Evolutionary conservation across 176 grass and related monocot species (phyloP), one percentile per base, ranked within the genome.

Genomic region (Pharus latifolius): DNA sequence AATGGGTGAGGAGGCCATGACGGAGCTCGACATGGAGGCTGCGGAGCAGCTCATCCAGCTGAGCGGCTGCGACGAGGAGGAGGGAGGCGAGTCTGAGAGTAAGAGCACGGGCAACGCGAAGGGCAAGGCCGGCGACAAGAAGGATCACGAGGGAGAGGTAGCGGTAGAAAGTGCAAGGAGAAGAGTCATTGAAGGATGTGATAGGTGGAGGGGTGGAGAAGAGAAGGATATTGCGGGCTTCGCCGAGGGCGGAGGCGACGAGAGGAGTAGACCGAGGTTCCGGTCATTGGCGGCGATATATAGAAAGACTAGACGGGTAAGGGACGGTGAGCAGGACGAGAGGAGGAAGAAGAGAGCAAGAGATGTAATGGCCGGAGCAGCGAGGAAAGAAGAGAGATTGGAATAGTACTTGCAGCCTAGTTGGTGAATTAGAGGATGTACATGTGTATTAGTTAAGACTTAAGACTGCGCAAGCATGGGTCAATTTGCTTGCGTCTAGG

Each of bases 31-130:
- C 53, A 63, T 79, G 85, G 80, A 88, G 66, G 85, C 80, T 9
- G 76, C 85, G 64, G 70, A 88, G 65, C 85, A 83, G 68, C 79
- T 87, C 46, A 62, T 87, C 47, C 74, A 87, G 74, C 74, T 87
- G 24, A 87, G 79, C 68, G 79, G 80, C 2, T 64, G 69, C 57
- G 44, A 25, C 16, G 54, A 33, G 34, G 67, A 63, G 41, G 60
- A 32, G 1, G 59, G 33, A 0, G 69, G 10, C 2, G 58, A 29
- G 15, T 78, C 70, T 20, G 71, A 80, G 50, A 65, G 37, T 65
- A 45, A 23, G 56, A 81, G 67, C 47, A 31, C 22, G n/a, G 69
- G 65, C 29, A 69, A 35, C 70, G 49, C 66, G 33, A 60, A 45
- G 60, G 27, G 62, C 66, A 37, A 16, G 64, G 24, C 20, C 7